These are phyloP conservation scores for Coccinonectria pachysandricola DNA, from an alignment of 2,329 filamentous ascomycete genomes.

Conservation along the genomic window DNA sequence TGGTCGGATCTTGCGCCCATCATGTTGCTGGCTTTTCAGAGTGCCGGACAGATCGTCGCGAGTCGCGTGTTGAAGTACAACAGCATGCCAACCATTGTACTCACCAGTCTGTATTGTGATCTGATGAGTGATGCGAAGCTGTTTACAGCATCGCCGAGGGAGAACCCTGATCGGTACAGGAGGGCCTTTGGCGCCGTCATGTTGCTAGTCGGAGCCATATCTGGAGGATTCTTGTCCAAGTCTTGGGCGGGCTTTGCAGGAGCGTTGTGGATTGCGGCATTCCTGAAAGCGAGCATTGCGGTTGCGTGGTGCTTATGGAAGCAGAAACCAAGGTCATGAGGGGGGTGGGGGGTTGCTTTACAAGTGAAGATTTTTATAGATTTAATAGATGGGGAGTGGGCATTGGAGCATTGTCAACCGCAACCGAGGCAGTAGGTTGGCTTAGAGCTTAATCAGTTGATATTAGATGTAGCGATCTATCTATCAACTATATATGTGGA, in stretches of 20 bases:
- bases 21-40: conserved; percentile 16
- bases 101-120: conserved; percentile 19
- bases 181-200: conserved; percentile 11
- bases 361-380: no score
- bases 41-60: conserved; percentile 16
- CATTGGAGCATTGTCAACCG: no score
- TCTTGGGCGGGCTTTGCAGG: conserved; percentile 18
- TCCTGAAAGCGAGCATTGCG: conserved; percentile 13
- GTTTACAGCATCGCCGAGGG: conserved; percentile 14
- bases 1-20: conserved; percentile 16
- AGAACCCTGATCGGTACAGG: conserved; percentile 16
- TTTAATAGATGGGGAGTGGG: no score
- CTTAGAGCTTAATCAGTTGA: no score
- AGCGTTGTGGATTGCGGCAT: conserved; percentile 18
- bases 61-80: conserved; percentile 19
- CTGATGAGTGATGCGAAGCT: conserved; percentile 18
- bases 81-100: conserved; percentile 16
- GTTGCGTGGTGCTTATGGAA: conserved; percentile 16
- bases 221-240: conserved; percentile 18
- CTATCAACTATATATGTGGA: no score
- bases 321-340: no score
- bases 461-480: no score
- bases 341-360: no score
- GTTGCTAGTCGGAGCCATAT: conserved; percentile 13
- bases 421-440: no score